Evolutionary conservation across 345 rosid species (phyloP).

Genomic region (Populus pruinosa): DNA sequence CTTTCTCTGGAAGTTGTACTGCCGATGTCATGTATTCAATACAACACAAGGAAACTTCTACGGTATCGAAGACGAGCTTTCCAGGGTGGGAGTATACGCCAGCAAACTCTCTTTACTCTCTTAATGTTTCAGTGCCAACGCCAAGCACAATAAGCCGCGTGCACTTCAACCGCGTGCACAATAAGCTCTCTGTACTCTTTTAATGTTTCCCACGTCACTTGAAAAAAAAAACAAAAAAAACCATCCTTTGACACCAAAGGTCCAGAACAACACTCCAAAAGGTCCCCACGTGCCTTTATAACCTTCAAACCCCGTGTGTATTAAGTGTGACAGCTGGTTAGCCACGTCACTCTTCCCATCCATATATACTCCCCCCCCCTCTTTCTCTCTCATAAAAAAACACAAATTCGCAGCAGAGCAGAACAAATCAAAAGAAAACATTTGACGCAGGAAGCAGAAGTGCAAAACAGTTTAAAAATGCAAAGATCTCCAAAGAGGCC

Average conservation of each 20-base stretch:
- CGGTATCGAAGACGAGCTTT: too few relatives aligned
- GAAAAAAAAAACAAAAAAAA: background rate
- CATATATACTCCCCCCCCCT: constrained; percentile 14
- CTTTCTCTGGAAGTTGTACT: too few relatives aligned
- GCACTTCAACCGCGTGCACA: background rate
- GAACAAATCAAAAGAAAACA: background rate
- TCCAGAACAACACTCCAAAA: background rate
- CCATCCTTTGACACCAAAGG: background rate
- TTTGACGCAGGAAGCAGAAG: background rate
- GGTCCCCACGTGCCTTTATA: background rate
- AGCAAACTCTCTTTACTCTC: too few relatives aligned
- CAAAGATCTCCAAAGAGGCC: constrained; percentile 32
- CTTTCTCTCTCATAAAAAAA: background rate
- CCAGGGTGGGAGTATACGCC: too few relatives aligned
- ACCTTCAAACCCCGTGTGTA: background rate
- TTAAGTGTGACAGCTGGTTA: background rate
- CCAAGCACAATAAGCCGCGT: background rate
- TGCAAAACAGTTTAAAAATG: constrained; percentile 19
- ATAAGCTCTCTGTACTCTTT: too few relatives aligned
- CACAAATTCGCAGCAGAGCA: background rate
- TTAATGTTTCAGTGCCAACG: background rate
- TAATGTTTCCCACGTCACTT: background rate
- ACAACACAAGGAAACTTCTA: too few relatives aligned
- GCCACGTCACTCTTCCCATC: background rate
- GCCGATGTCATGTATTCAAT: too few relatives aligned